Base-by-base conservation (phyloP, 2,329 filamentous ascomycete species). In the Leptoxyphium fumago region DNA sequence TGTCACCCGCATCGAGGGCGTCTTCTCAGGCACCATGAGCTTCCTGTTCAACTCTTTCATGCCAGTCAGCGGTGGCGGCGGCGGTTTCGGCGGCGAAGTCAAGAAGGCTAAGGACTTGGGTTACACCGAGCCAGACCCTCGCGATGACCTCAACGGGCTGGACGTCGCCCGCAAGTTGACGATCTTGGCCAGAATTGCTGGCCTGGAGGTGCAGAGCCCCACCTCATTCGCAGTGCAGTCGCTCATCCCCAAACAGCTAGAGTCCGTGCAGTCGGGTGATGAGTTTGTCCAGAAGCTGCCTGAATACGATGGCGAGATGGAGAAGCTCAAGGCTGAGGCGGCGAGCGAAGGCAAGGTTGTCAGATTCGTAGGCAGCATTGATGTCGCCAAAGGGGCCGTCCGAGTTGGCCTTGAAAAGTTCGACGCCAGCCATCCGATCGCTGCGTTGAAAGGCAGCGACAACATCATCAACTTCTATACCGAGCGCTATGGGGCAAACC, bases 391-490 rank as follows among this genome's bases (percentile, higher is more conserved):
- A 48, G 82, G 85, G 61, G 70, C 79, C 54, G 83, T 96, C 62
- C 93, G 88, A 71, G 91, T 98, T 46, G 89, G 91, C 2, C 67
- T 98, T 51, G 82, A 95, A 72, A 84, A 82, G 66, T 72, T 72
- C 55, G 87, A 94, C 52, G 78, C 77, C 54, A 84, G 82, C 48
- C 86, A 93, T 60, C 84, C 91, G 10, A 95, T 98, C 66, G 91
- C 91, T 11, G 82, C 84, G 40, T 73, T 98, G 46, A 94, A 94
- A 74, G 91, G 91, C 30, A 96, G 88, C 64, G 91, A 96, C 63
- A 98, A 98, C 70, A 94, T 98, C 62, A 94, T 98, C 61, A 94
- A 82, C 71, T 95, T 98, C 72, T 94, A 95, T 67, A 98, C 91
- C 5, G 83, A 93, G 72, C 76, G 91, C 56, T 98, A 98, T 61